phyloP scores from a whole-genome alignment of 2,329 filamentous ascomycete species.

The Fusarium mundagurra region DNA sequence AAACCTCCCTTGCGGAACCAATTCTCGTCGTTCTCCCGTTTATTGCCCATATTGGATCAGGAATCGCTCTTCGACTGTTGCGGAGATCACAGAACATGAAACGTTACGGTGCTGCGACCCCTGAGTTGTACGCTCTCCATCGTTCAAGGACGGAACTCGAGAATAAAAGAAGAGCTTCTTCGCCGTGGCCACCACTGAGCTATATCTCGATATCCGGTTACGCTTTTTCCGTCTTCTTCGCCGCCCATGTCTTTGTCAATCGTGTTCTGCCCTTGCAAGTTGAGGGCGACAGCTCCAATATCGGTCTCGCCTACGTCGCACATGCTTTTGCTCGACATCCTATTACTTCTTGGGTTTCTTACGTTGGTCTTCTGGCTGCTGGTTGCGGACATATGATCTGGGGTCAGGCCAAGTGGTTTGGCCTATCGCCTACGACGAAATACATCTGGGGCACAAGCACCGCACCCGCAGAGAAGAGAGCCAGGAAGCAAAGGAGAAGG shows the following conservation, averaged over 20 bases:
- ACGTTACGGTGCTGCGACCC: conserved; percentile 78
- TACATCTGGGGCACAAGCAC: conserved; percentile 55
- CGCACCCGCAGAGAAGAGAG: conserved; percentile 59
- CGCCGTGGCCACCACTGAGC: conserved; percentile 75
- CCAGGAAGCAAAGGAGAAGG: conserved; percentile 65
- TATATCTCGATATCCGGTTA: conserved; percentile 80
- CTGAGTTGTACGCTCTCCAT: conserved; percentile 57
- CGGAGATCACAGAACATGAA: conserved; percentile 75
- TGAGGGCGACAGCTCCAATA: conserved; percentile 86
- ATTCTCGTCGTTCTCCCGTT: conserved; percentile 81
- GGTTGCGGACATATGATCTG: conserved; percentile 84
- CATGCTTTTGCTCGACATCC: conserved; percentile 85
- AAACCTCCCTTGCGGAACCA: conserved; percentile 82
- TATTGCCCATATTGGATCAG: conserved; percentile 78
- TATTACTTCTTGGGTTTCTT: conserved; percentile 72
- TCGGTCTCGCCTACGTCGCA: conserved; percentile 83
- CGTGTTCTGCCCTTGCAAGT: conserved; percentile 77
- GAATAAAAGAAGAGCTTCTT: conserved; percentile 27
- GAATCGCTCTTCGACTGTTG: conserved; percentile 79
- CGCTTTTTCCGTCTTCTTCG: conserved; percentile 70
- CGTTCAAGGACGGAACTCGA: conserved; percentile 46
- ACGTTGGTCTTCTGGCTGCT: conserved; percentile 71
- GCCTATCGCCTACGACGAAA: conserved; percentile 66
- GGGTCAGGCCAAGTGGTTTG: conserved; percentile 86
- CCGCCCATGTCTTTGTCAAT: conserved; percentile 79